A percentile compares a stretch with the other conserved stretches of the same genome.
These are phyloP conservation scores for Aspergillus sp. DNA, from an alignment of 2,329 filamentous ascomycete genomes.

Conservation along the genomic window DNA sequence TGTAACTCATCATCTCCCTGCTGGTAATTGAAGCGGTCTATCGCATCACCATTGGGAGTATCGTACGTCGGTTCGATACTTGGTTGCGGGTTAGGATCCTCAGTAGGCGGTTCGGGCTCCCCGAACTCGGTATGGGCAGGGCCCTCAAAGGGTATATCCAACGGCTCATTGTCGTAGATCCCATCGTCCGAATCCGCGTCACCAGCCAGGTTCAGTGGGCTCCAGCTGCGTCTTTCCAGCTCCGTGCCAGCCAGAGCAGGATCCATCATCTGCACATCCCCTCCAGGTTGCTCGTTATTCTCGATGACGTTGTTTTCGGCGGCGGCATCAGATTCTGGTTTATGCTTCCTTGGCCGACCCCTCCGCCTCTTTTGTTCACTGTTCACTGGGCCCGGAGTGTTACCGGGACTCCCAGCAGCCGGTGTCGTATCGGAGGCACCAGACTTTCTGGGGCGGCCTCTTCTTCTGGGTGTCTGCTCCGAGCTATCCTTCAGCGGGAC, in stretches of 20 bases:
- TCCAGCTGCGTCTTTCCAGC: slow-evolving; percentile 17
- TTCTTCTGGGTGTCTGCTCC: slow-evolving; percentile 41
- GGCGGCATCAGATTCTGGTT: slow-evolving; percentile 21
- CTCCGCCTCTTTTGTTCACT: slow-evolving; percentile 35
- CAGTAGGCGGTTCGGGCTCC: not conserved
- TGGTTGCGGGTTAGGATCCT: slow-evolving; percentile 18
- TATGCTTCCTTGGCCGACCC: slow-evolving; percentile 40
- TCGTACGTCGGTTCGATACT: slow-evolving; percentile 28
- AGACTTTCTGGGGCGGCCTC: slow-evolving; percentile 46
- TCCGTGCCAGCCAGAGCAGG: slow-evolving; percentile 7
- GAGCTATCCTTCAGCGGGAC: slow-evolving; percentile 42
- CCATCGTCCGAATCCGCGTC: slow-evolving; percentile 26
- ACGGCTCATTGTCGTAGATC: slow-evolving; percentile 15
- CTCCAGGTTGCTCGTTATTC: not conserved
- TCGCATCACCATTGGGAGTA: slow-evolving; percentile 29
- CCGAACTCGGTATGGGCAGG: slow-evolving; percentile 13
- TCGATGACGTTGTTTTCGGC: slow-evolving; percentile 19
- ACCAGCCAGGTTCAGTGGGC: slow-evolving; percentile 30
- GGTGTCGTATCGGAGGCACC: slow-evolving; percentile 37
- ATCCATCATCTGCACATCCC: slow-evolving; percentile 3
- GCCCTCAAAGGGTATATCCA: slow-evolving; percentile 21
- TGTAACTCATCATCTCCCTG: slow-evolving; percentile 28
- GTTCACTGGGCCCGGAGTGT: slow-evolving; percentile 23
- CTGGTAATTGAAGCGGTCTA: slow-evolving; percentile 28
- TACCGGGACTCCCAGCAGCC: slow-evolving; percentile 29